Evolutionary conservation across 768 basidiomycete genomes (phyloP).

Genomic region (Rhodotorula graminis): DNA sequence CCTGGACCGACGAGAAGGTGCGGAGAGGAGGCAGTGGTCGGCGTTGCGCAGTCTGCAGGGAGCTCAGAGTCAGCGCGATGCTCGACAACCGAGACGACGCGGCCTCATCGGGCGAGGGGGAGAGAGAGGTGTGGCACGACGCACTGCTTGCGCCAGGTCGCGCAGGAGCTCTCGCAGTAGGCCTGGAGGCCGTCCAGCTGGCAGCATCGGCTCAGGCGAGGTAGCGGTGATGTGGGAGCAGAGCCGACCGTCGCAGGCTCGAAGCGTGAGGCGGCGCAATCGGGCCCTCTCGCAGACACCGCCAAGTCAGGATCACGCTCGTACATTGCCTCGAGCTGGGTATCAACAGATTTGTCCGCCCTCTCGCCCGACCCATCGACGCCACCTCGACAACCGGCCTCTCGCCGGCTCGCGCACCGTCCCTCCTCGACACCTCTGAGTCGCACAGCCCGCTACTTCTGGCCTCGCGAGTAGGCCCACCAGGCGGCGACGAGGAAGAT

Average conservation of each 20-base stretch:
- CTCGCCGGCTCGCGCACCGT: too few species aligned
- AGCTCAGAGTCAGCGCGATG: background rate
- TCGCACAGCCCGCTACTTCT: background rate
- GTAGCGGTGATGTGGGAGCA: background rate
- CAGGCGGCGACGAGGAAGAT: background rate
- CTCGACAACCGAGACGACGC: background rate
- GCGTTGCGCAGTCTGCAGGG: constrained; percentile 1
- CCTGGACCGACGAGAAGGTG: constrained; percentile 10
- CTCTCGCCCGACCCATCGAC: too few species aligned
- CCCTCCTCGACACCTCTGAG: background rate
- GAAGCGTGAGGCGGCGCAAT: too few species aligned
- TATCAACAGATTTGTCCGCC: too few species aligned
- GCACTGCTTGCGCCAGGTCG: constrained; percentile 23
- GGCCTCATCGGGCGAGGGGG: background rate
- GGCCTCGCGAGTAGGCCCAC: background rate
- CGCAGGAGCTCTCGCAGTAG: constrained; percentile 8
- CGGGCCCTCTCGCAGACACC: too few species aligned
- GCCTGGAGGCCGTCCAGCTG: background rate
- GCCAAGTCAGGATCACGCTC: too few species aligned
- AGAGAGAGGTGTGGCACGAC: background rate
- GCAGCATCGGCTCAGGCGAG: constrained; percentile 1
- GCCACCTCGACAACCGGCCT: too few species aligned
- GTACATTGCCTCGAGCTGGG: too few species aligned
- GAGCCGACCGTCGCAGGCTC: background rate
- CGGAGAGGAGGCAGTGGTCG: background rate